Base-by-base conservation (phyloP, 768 basidiomycete genomes). In the Polyporus arcularius region DNA sequence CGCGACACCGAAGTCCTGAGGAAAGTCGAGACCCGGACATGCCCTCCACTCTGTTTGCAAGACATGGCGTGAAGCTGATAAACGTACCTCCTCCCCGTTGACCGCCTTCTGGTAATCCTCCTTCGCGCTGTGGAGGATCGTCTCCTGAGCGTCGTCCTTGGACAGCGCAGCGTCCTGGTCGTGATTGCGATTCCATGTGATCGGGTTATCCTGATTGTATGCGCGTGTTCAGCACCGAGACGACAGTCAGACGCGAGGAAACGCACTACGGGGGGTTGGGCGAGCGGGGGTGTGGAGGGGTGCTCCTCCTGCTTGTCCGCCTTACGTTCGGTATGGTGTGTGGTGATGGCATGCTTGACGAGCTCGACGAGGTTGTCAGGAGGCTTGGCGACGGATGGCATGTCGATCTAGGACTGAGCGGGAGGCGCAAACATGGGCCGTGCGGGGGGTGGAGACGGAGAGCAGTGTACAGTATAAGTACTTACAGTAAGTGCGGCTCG, bases 361-460 rank as follows among this genome's bases (percentile, higher is more conserved):
- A 68, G 45, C 12, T 68, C 69, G 31, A 54, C 26, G 47, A 70
- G 53, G 26, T 58, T 58, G 2, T 62, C 55, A 0, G 64, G 64
- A 28, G 67, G 67, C 41, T 48, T 59, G 4, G 69, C 65, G 38
- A 70, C 53, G 39, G 67, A 67, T 4, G 66, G 67, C 69, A 70
- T 70, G 46, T 43, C 26, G 31, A 26, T 26, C 35, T 42, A 55
- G 49, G 18, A 52, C 50, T 9, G 8, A 38, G 32, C 28, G 5
- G 16, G 4, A 31, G 40, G 32, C 16, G 30, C 41, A 32, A 4
- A 47, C 30, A 51, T 31, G 31, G 21, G 57, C n/a, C 1, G 14
- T 9, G 58, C 21, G 42, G 14, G 55, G 10, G 52, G 41, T 55
- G 18, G 40, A 55, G 42, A 18, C 18, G 15, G 41, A n/a, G 38